phyloP scores from a whole-genome alignment of 2,329 filamentous ascomycete genomes.

The Penicillium sumatraense region DNA sequence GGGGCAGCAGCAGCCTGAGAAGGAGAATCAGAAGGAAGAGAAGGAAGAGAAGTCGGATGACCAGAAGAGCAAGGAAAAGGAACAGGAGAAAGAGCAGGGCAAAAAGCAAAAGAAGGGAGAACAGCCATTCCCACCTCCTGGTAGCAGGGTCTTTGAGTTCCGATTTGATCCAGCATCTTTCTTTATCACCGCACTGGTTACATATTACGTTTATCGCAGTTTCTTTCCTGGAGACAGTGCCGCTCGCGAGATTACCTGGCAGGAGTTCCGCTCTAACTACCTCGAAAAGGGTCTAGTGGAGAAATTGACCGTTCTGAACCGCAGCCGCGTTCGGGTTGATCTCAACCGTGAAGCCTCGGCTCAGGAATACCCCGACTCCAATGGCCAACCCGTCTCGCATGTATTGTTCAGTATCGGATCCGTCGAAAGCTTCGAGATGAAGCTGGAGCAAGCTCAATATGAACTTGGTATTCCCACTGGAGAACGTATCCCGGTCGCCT shows the following conservation, averaged over 20 bases:
- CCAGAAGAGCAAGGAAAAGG: constrained; percentile 30
- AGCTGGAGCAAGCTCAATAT: constrained; percentile 83
- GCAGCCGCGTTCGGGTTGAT: constrained; percentile 77
- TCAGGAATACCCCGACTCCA: constrained; percentile 76
- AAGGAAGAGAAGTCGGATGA: constrained; percentile 25
- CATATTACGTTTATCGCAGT: constrained; percentile 66
- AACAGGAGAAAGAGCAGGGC: constrained; percentile 30
- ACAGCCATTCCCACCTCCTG: constrained; percentile 29
- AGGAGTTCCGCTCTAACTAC: constrained; percentile 92
- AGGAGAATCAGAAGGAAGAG: constrained; percentile 32
- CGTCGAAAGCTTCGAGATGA: constrained; percentile 87
- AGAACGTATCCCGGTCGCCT: constrained; percentile 94
- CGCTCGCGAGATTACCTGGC: constrained; percentile 89
- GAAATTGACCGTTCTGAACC: constrained; percentile 81
- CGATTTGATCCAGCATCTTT: constrained; percentile 60
- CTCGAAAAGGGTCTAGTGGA: constrained; percentile 95
- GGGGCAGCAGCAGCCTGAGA: constrained; percentile 22
- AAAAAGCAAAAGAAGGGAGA: constrained; percentile 32
- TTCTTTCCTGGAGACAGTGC: constrained; percentile 68
- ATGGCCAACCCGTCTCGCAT: constrained; percentile 70
- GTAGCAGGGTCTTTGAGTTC: constrained; percentile 49
- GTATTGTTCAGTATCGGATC: constrained; percentile 98
- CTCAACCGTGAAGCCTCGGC: constrained; percentile 75
- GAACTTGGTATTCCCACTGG: constrained; percentile 82
- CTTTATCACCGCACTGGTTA: constrained; percentile 62